Evolutionary conservation across 805 yeast species (phyloP), one percentile per base, ranked within the genome.

Genomic region (Clavispora fructus): DNA sequence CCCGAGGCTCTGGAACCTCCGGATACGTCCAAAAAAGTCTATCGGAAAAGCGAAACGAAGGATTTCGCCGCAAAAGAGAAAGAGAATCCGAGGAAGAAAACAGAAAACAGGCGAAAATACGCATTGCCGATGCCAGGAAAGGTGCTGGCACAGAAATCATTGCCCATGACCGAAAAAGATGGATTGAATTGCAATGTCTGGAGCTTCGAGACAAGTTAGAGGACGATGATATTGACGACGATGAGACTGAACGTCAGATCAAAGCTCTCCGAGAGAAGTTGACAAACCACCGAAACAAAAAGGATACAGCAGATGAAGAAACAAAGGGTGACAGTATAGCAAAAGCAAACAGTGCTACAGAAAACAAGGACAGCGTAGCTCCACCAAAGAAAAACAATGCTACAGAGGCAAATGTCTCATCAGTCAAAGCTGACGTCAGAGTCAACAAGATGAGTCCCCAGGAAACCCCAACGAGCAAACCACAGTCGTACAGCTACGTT

Each of bases 1-100:
- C 83, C 0, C 65, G 83, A 52, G 87, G 87, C 0, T 69, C 85
- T 0, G 82, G 83, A 0, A 82, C 87, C 0, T 80, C 83, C 23
- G 87, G 87, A 0, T 71, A 72, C 53, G 73, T 82, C 2, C 83
- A 80, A 53, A 68, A 71, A 50, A 80, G 70, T 51, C 57, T 61
- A 1, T 59, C 73, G 0, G 57, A 52, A 33, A 48, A 50, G 29
- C 43, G 48, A 26, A 47, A 48, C 16, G 59, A 58, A 13, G 58
- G 66, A 3, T 64, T 65, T 2, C 71, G 74, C 8, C 71, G 52
- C 49, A 57, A 46, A 35, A 59, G 41, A 57, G 60, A 40, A 49
- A 47, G 55, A 6, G 48, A 57, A 27, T 47, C 48, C 3, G 42
- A 48, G 5, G 53, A 54, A 17, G 55, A 49, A 31, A 51, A 52